Conservation (phyloP, 129 eudicot genomes). For the Smallanthus sonchifolius region DNA sequence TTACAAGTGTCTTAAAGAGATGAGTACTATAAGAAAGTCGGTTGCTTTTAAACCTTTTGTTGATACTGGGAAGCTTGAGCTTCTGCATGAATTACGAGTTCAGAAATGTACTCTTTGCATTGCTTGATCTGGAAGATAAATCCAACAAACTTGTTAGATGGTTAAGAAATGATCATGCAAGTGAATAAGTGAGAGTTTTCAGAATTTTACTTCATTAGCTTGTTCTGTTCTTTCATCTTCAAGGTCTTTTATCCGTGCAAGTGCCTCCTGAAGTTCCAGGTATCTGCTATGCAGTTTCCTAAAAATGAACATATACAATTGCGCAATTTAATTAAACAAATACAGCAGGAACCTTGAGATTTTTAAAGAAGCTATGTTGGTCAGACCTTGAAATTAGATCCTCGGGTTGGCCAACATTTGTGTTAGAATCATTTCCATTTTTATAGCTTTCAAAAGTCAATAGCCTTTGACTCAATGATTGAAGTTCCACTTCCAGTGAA, state of each 20-base stretch:
- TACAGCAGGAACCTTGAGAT: constrained; percentile 5
- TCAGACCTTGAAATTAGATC: constrained; percentile 59
- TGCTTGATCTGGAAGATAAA: constrained; percentile 54
- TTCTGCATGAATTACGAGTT: constrained; percentile 74
- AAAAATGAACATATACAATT: constrained; percentile 14
- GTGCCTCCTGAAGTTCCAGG: constrained; percentile 52
- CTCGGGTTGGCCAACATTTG: constrained; percentile 23
- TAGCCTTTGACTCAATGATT: constrained; percentile 55
- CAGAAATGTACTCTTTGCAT: constrained; percentile 61
- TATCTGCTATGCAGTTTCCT: constrained; percentile 47
- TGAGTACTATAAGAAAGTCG: background rate
- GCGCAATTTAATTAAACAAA: background rate
- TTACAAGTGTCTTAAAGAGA: background rate
- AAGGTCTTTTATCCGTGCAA: constrained; percentile 46
- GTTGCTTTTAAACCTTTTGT: constrained; percentile 53
- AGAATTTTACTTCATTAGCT: constrained; percentile 50
- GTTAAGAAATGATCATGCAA: constrained; percentile 5
- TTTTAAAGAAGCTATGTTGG: background rate
- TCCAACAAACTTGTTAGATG: background rate
- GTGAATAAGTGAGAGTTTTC: background rate
- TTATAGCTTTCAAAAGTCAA: constrained; percentile 51
- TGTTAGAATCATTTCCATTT: constrained; percentile 38
- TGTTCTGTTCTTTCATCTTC: constrained; percentile 59
- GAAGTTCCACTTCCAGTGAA: constrained; percentile 60
- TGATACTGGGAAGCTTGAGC: constrained; percentile 89